Percentiles rank a stretch among this genome's conserved stretches.
These are phyloP conservation scores for Isochrysis galbana DNA, from an alignment of 78 protist species.

Conservation along the genomic window DNA sequence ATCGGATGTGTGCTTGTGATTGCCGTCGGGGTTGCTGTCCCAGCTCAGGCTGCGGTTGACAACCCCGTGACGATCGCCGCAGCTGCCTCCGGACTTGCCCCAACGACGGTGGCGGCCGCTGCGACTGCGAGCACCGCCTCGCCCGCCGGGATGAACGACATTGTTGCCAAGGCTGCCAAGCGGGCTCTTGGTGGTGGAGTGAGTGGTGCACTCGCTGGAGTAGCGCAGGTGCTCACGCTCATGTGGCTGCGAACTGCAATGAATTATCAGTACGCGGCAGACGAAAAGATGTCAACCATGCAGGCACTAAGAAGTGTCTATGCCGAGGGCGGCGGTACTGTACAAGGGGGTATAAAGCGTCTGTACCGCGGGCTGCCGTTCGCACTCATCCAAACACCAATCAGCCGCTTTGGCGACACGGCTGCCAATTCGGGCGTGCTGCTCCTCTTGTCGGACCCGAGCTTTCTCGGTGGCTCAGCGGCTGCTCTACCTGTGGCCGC, in stretches of 20 bases:
- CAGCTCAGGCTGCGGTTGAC: too few species aligned
- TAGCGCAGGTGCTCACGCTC: conserved; percentile 63
- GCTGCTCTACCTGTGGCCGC: conserved; percentile 56
- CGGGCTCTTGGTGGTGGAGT: conserved; percentile 70
- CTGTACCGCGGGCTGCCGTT: conserved; percentile 74
- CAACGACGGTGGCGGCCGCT: too few species aligned
- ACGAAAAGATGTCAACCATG: background rate
- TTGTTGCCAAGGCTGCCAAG: conserved; percentile 38
- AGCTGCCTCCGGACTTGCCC: too few species aligned
- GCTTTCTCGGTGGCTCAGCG: conserved; percentile 43
- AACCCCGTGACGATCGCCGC: too few species aligned
- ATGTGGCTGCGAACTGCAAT: conserved; percentile 81
- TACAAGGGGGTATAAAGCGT: conserved; percentile 79
- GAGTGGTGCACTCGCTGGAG: conserved; percentile 77
- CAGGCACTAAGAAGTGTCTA: background rate
- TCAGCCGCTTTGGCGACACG: conserved; percentile 70
- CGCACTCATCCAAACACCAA: conserved; percentile 51
- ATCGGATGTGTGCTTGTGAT: too few species aligned
- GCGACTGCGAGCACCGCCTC: too few species aligned
- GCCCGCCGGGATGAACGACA: too few species aligned
- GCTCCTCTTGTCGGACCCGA: conserved; percentile 54
- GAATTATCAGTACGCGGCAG: conserved; percentile 72
- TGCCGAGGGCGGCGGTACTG: too few species aligned
- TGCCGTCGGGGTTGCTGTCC: too few species aligned
- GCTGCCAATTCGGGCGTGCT: conserved; percentile 82